Evolutionary conservation across 164 flowering plant genomes (phyloP), one percentile per base, ranked within the genome.

Genomic region (Nymphaea colorata): DNA sequence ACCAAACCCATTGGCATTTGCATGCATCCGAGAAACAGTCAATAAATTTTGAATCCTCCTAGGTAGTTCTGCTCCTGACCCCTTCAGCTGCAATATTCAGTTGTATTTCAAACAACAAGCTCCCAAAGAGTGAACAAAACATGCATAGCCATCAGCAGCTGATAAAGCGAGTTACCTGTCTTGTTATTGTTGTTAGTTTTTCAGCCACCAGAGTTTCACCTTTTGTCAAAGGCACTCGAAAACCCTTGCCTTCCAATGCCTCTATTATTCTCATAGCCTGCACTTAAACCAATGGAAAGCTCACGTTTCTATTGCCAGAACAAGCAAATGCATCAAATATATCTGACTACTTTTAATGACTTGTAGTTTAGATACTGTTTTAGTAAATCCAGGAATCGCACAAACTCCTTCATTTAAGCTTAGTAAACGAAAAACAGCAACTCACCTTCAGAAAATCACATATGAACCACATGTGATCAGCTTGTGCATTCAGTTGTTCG

Each of bases 211-310:
- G 97, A 69, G 75, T 96, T 82, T 95, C 99, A 66, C 82, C 90
- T 82, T 89, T 95, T 77, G 73, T 82, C 71, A 94, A 71, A 16
- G 98, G 98, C 75, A 92, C 68, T 16, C 99, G 80, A 65, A 78
- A 86, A 57, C 97, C 98, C 75, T 90, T 95, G 6, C 89, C 81
- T 75, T 95, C 99, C 79, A 95, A 75, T 41, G 90, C 94, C 78
- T 95, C 99, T 64, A 95, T 78, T 69, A 95, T 87, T 84, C 94
- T 84, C 99, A 90, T 92, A 11, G 83, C 79, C 98, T 95, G 64
- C 18, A 62, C 68, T 57, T 51, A 51, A 51, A 10, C 8, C 14
- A 51, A 10, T 3, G 14, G 57, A 10, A 51, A 15, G 57, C 8
- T 51, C 8, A 5, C 10, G 57, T 8, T 15, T 51, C 8, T 51